Conservation (phyloP, 192 early-diverging fungal genomes). For the Coemansia sp. region DNA sequence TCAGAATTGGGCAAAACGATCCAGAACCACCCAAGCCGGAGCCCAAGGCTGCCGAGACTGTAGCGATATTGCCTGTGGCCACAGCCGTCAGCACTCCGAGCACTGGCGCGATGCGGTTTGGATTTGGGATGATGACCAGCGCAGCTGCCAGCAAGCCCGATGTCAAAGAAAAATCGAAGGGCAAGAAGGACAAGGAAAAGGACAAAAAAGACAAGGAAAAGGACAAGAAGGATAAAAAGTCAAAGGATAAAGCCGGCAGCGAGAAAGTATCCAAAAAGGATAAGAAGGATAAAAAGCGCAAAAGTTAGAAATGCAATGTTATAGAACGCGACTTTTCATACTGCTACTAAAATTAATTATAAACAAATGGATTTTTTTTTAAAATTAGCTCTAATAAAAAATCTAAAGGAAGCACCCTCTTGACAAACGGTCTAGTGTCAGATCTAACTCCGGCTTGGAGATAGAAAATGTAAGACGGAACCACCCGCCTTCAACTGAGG, state of each 20-base stretch:
- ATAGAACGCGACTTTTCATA: background rate
- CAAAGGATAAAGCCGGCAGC: slow-evolving; percentile 3
- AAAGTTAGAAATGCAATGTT: background rate
- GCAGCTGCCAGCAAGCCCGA: background rate
- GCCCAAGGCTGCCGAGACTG: background rate
- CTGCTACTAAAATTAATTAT: background rate
- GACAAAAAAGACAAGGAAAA: background rate
- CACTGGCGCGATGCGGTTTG: slow-evolving; percentile 25
- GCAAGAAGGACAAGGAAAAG: slow-evolving; percentile 9
- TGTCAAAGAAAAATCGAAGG: slow-evolving; percentile 1
- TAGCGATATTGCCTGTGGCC: background rate
- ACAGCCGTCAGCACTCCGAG: background rate
- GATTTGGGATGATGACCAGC: slow-evolving; percentile 38
- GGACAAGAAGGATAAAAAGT: slow-evolving; percentile 11
- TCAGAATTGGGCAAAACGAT: slow-evolving; percentile 6
- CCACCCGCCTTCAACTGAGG: slow-evolving; percentile 60
- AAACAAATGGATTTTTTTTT: too few relatives aligned
- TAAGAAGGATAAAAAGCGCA: slow-evolving; percentile 11
- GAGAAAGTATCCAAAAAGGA: background rate
- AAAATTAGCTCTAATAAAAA: background rate
- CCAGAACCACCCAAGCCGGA: background rate
- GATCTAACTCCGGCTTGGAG: slow-evolving; percentile 45
- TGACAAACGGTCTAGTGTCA: slow-evolving; percentile 57
- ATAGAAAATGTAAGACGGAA: slow-evolving; percentile 70
- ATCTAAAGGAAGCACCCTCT: slow-evolving; percentile 12